Evolutionary conservation across 257 asterid genomes (phyloP).

Genomic region (Perilla frutescens): DNA sequence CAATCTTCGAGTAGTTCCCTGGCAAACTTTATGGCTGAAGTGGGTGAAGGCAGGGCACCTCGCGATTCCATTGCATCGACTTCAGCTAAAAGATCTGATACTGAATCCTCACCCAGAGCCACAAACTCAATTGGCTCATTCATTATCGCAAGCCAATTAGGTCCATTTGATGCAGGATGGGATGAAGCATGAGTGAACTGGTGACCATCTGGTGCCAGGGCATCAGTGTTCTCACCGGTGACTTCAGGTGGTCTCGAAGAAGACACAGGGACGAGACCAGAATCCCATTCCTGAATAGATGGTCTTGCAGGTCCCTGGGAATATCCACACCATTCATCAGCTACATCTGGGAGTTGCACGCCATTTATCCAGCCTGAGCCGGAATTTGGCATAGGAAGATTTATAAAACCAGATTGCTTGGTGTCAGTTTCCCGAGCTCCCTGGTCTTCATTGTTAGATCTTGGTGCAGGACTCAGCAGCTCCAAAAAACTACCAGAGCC

Average conservation of each 20-base stretch:
- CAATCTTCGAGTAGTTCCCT: conserved; percentile 51
- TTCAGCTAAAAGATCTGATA: conserved; percentile 74
- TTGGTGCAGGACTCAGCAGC: conserved; percentile 54
- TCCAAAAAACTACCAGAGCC: conserved; percentile 38
- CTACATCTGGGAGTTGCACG: conserved; percentile 56
- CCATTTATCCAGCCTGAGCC: conserved; percentile 58
- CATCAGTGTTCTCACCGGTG: conserved; percentile 37
- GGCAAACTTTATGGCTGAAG: conserved; percentile 56
- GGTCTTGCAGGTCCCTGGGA: conserved; percentile 49
- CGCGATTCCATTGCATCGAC: conserved; percentile 75
- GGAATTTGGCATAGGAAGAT: conserved; percentile 51
- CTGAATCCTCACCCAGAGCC: conserved; percentile 75
- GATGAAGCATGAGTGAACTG: conserved; percentile 43
- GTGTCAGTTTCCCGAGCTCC: conserved; percentile 41
- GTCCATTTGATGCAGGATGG: conserved; percentile 41
- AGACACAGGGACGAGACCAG: conserved; percentile 43
- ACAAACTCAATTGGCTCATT: conserved; percentile 72
- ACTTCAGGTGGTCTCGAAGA: conserved; percentile 52
- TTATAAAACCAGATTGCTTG: conserved; percentile 44
- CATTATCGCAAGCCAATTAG: conserved; percentile 58
- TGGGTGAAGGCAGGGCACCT: conserved; percentile 50
- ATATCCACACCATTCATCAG: conserved; percentile 55
- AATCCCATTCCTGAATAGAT: conserved; percentile 50
- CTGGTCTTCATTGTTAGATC: conserved; percentile 45
- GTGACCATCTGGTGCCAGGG: conserved; percentile 39